Evolutionary conservation across 1,139 yeast species (phyloP), one percentile per base, ranked within the genome.

Genomic region (Geotrichum candidum): DNA sequence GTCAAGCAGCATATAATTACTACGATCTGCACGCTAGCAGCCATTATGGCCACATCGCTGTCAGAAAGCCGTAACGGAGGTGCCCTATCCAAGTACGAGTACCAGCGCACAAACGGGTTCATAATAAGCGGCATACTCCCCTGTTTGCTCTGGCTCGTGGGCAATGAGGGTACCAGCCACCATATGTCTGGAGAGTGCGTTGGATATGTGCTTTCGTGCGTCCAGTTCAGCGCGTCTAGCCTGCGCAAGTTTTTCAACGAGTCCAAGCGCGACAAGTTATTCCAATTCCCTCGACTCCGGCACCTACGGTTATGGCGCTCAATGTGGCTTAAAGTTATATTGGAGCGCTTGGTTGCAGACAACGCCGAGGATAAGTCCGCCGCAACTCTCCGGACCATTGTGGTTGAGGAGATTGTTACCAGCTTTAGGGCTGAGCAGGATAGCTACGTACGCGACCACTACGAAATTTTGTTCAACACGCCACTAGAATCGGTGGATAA

Each of bases 111-210:
- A 11, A 59, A 60, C 31, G 45, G 38, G 0, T 62, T 62, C 46
- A 38, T 62, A 15, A 54, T 59, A 1, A 58, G 55, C 5, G 5
- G 55, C n/a, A 58, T 60, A 27, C 52, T 60, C 15, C 54, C 51
- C 3, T 56, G 52, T 31, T n/a, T 60, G 27, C 22, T 57, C 15
- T 60, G 51, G 52, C 38, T 60, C 4, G 60, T 60, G 10, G 58
- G 57, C 41, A 46, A 52, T 15, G 62, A 60, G 25, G 60, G 56
- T 15, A 31, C 33, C 6, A 58, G 54, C 13, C 57, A 60, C 45
- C 60, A 60, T 35, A 57, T 62, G 23, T 45, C 59, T n/a, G 64
- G 64, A 1, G 63, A 62, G 45, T 54, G 58, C 25, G 56, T 62
- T 15, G 52, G 53, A 22, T 60, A 55, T 45, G 31, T 62, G 23